Base-by-base conservation (phyloP, 2,329 filamentous ascomycete genomes). In the Paecilomyces sp. region DNA sequence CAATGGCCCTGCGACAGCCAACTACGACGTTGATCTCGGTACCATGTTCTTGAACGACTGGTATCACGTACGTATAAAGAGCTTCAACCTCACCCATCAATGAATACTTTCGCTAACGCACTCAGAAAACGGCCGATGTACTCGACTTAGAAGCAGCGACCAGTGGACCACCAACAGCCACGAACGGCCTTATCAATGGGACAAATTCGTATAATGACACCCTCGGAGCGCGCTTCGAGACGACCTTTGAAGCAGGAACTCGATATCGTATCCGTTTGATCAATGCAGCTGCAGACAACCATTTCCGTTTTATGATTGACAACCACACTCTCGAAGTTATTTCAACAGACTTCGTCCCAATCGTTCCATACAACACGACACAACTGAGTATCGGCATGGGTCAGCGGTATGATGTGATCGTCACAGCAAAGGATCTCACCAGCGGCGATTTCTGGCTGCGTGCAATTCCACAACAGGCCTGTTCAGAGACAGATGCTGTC, bases 301-400 rank as follows among this genome's bases (percentile, higher is more conserved):
- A 65, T 25, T 72, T 66, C 57, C 67, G 66, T 55, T 85, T 88
- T 66, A 73, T 70, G 53, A 74, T 80, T 28, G 78, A 80, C 50
- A 79, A 81, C 56, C 85, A 88, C 68, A 78, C 67, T 0, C 68
- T 88, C 64, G 81, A 76, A 0, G 83, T 88, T 36, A 84, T 88
- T 47, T 77, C 80, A 0, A 74, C 71, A n/a, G 86, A 87, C 61
- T 71, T 87, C 3, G 82, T 87, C 0, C 83, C 85, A 1, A 77
- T 88, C 25, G 65, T 75, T 25, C 85, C 85, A 0, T 88, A 81
- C 61, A 71, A 71, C 0, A 80, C 83, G 0, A 74, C 77, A 0
- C 73, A 72, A 22, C 56, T 85, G 3, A 73, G 74, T 28, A 66
- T 83, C 54, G 75, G 71, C 6, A 79, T 81, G 63, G 79, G 79